phyloP scores from a whole-genome alignment of 441 rosid species.

The Rhodomyrtus psidioides region DNA sequence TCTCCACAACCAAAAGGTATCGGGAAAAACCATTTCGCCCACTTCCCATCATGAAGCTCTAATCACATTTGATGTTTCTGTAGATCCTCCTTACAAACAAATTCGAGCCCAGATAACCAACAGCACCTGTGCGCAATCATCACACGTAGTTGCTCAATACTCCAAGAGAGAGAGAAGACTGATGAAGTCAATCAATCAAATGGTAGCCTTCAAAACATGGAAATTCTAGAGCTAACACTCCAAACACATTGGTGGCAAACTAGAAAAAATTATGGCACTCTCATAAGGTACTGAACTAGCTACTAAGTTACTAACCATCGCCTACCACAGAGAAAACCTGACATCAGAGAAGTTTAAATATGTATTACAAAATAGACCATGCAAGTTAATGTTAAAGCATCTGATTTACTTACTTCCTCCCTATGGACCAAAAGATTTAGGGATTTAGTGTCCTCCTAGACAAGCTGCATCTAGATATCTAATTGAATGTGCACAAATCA shows the following conservation, averaged over 20 bases:
- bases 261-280: background rate
- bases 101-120: constrained; percentile 84
- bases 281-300: background rate
- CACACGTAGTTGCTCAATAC: background rate
- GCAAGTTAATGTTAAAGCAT: background rate
- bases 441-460: background rate
- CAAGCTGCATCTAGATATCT: background rate
- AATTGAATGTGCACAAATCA: background rate
- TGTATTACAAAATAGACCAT: background rate
- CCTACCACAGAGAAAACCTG: background rate
- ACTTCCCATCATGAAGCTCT: constrained; percentile 4
- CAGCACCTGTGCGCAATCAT: constrained; percentile 53
- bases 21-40: constrained; percentile 20
- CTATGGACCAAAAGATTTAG: background rate
- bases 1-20: constrained; percentile 7
- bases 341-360: background rate
- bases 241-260: background rate
- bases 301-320: background rate
- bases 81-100: constrained; percentile 90
- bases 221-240: background rate
- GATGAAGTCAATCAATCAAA: background rate
- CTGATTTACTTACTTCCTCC: background rate
- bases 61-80: constrained; percentile 94
- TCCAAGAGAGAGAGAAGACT: background rate
- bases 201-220: background rate